Base-by-base conservation (phyloP, 495 filamentous ascomycete genomes). In the Podospora didyma region DNA sequence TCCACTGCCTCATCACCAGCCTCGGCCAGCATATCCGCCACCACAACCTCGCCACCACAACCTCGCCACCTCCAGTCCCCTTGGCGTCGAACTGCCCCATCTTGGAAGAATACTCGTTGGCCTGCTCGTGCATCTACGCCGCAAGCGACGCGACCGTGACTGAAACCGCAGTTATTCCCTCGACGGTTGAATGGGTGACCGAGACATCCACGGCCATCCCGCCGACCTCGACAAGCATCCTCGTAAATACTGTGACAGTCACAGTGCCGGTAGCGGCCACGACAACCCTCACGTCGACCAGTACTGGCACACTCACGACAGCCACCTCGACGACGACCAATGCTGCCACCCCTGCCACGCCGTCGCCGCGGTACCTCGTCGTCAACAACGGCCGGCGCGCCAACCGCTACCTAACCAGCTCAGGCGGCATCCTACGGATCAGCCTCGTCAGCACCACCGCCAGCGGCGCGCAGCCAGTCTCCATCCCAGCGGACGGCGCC, bases 261-360 rank as follows among this genome's bases (percentile, higher is more conserved):
- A 49, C 46, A 16, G 22, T 49, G 7, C 19, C 26, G 21, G 46
- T 49, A 12, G 19, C 46, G 9, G 21, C 2, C 22, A 49, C 46
- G 2, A 49, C 46, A 17, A 49, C 46, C 5, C 21, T 16, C 46
- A 49, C 46, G 46, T 49, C 46, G 46, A 49, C 46, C 46, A 49
- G 21, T 22, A 49, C 46, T 22, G 46, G 21, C 46, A 26, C 46
- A 16, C 21, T 22, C n/a, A 49, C 46, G n/a, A 49, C 46, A 49
- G 12, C 21, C 46, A 49, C 46, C 9, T 10, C 34, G 34, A 37
- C 34, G 34, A 37, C 34, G 34, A 37, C 34, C 9, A 37, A 7
- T 7, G 16, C 34, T n/a, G n/a, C 9, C 34, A 37, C 9, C 34
- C 34, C 9, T 7, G 34, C 34, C 9, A 7, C 34, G 34, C 2